These are phyloP conservation scores for Puccinia horiana DNA, from an alignment of 1,284 basidiomycete species.

Conservation along the genomic window DNA sequence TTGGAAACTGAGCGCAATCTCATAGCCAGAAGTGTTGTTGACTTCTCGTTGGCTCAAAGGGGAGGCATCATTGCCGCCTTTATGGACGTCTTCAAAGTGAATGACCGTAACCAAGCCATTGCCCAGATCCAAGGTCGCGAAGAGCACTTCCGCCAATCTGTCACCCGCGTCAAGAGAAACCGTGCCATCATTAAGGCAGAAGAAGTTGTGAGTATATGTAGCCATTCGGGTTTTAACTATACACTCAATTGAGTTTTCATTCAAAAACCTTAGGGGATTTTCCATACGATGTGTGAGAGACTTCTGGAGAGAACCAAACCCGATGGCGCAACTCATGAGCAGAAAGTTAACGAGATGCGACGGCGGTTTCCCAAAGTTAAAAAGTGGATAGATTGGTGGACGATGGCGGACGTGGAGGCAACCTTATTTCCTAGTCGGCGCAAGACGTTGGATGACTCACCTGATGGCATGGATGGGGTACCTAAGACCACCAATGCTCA, in stretches of 20 bases:
- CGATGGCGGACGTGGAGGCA: no score
- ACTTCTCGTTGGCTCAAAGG: neutral
- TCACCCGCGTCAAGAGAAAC: neutral
- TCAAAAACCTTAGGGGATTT: neutral
- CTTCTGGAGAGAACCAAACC: neutral
- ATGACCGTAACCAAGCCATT: neutral
- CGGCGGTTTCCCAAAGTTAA: neutral
- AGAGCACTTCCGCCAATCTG: neutral
- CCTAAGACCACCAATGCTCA: neutral
- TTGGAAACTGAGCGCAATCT: neutral
- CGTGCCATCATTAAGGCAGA: neutral
- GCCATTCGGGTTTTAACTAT: no score
- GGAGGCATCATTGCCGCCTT: conserved; percentile 6
- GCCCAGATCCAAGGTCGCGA: neutral
- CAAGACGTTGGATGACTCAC: neutral
- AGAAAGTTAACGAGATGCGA: neutral
- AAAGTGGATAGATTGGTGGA: conserved; percentile 6
- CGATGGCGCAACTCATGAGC: neutral
- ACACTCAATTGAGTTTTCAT: no score
- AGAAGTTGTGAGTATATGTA: neutral
- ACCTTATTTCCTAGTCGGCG: no score
- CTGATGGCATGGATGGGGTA: neutral
- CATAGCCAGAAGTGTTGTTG: neutral
- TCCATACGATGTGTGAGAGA: neutral
- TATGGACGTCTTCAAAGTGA: neutral